A percentile compares a stretch with the other conserved stretches of the same genome.
phyloP scores from a whole-genome alignment of 345 rosid species.

The Gossypioides kirkii region DNA sequence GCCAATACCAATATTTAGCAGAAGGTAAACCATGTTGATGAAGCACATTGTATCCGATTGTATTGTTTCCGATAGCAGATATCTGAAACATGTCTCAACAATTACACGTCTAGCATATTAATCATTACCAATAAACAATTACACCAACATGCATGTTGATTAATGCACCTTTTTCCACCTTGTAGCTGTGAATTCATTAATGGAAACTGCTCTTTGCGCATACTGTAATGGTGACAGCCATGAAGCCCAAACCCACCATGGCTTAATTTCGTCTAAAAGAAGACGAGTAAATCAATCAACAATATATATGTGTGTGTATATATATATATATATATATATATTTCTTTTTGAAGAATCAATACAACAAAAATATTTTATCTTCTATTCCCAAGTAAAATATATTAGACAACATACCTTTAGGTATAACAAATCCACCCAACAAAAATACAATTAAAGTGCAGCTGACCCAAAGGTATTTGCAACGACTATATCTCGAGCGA shows the following conservation, averaged over 20 bases:
- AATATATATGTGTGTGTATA: too few relatives aligned
- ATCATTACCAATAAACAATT: neutral
- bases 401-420: conserved; percentile 48
- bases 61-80: conserved; percentile 41
- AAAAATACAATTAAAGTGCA: conserved; percentile 53
- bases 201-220: conserved; percentile 70
- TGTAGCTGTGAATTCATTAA: conserved; percentile 74
- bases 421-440: conserved; percentile 87
- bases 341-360: neutral
- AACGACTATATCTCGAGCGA: conserved; percentile 81
- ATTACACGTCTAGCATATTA: neutral
- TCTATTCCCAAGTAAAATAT: neutral
- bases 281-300: conserved; percentile 4
- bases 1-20: conserved; percentile 69
- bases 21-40: conserved; percentile 44
- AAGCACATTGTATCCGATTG: conserved; percentile 66
- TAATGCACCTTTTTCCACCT: conserved; percentile 66
- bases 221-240: conserved; percentile 88
- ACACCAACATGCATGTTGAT: conserved; percentile 6
- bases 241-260: conserved; percentile 94
- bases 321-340: too few relatives aligned
- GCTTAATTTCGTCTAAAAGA: conserved; percentile 54
- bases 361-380: neutral
- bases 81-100: conserved; percentile 38
- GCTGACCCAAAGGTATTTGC: conserved; percentile 89